Percentiles rank a stretch among this genome's conserved stretches.
These are phyloP conservation scores for Corylus heterophylla DNA, from an alignment of 306 rosid genomes.

Conservation along the genomic window DNA sequence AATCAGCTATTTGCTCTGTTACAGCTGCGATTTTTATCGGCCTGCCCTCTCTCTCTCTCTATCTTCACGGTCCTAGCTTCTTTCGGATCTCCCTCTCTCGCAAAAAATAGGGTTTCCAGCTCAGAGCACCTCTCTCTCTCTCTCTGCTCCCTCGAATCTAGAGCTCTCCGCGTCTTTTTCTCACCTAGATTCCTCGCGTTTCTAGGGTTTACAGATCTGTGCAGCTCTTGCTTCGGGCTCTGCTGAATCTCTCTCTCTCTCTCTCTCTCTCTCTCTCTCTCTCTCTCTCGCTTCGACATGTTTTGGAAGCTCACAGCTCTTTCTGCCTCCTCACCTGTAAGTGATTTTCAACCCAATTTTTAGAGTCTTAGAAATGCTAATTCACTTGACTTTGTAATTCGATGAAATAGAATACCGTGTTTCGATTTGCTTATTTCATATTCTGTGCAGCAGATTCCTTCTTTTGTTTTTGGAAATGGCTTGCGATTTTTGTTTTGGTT, in stretches of 20 bases:
- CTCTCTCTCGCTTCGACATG: constrained; percentile 45
- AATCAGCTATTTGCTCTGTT: constrained; percentile 27
- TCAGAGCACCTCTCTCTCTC: constrained; percentile 23
- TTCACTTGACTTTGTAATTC: constrained; percentile 23
- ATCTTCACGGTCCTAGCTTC: constrained; percentile 62
- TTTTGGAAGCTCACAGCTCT: constrained; percentile 97
- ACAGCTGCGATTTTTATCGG: constrained; percentile 18
- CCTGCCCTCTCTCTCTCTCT: constrained; percentile 31
- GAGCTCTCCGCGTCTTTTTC: constrained; percentile 24
- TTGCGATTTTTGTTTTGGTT: not conserved
- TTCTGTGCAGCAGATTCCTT: constrained; percentile 22
- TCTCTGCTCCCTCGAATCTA: constrained; percentile 21
- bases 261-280: not conserved
- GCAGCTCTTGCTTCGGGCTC: constrained; percentile 39
- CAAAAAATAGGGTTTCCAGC: constrained; percentile 80
- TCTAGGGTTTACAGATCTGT: constrained; percentile 65
- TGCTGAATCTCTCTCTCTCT: constrained; percentile 13
- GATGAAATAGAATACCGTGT: constrained; percentile 25
- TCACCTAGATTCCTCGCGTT: constrained; percentile 36
- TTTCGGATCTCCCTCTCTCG: constrained; percentile 54
- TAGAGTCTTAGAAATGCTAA: constrained; percentile 3
- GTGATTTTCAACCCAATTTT: constrained; percentile 28
- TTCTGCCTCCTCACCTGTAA: constrained; percentile 91
- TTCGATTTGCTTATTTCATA: constrained; percentile 9
- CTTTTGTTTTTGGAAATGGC: constrained; percentile 7